Conservation (phyloP, 163 green algal species). For the Volvox carteri region DNA sequence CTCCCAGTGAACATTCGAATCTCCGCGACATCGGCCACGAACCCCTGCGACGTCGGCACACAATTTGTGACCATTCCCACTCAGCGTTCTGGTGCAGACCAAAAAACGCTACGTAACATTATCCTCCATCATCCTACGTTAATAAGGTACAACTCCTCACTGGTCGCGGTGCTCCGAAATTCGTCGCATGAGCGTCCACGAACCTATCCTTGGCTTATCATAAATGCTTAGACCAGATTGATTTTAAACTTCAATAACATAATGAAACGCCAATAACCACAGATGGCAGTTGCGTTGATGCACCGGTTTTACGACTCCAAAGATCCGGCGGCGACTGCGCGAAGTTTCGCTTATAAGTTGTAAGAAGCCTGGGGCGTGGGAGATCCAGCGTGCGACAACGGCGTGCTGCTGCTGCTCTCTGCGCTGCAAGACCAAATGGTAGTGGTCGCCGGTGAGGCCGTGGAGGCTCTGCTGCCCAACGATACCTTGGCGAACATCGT, state of each 20-base stretch:
- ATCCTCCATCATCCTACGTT: not conserved
- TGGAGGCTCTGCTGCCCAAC: constrained; percentile 24
- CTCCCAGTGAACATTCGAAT: not conserved
- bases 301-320: constrained; percentile 62
- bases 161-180: no score
- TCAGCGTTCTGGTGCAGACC: not conserved
- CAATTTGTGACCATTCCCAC: not conserved
- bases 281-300: constrained; percentile 69
- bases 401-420: constrained; percentile 13
- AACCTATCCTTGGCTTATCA: no score
- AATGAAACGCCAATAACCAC: no score
- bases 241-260: no score
- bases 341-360: constrained; percentile 74
- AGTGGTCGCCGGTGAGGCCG: not conserved
- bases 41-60: not conserved
- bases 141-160: no score
- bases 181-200: no score
- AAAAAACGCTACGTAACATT: not conserved
- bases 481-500: constrained; percentile 35
- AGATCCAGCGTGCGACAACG: constrained; percentile 59
- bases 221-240: no score
- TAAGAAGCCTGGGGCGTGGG: constrained; percentile 62
- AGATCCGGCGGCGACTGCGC: constrained; percentile 46
- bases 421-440: constrained; percentile 38
- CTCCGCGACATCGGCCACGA: not conserved